Percentiles rank a stretch among this genome's conserved stretches.
These are phyloP conservation scores for Oryza glumipatula DNA, from an alignment of 176 grass and related monocot species.

Conservation along the genomic window DNA sequence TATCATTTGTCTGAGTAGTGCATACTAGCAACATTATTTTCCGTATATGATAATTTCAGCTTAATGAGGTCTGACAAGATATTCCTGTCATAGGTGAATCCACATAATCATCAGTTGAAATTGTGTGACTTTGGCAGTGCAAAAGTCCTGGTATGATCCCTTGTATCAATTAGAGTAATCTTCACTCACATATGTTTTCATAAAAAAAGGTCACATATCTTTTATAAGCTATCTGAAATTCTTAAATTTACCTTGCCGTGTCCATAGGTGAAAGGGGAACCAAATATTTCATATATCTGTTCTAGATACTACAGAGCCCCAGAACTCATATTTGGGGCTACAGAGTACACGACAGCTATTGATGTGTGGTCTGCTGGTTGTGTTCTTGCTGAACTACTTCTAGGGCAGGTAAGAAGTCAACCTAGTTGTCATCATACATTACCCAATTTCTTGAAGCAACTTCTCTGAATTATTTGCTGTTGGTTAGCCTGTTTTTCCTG, in stretches of 20 bases:
- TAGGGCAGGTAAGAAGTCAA: constrained; percentile 68
- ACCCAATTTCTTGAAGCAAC: constrained; percentile 34
- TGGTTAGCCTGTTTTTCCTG: constrained; percentile 84
- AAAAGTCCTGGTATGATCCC: constrained; percentile 76
- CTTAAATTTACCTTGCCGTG: constrained; percentile 25
- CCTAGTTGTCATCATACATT: constrained; percentile 18
- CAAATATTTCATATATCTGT: constrained; percentile 95
- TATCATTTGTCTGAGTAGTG: constrained; percentile 28
- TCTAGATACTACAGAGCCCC: constrained; percentile 95
- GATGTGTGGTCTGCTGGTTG: constrained; percentile 93
- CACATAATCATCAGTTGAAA: constrained; percentile 84
- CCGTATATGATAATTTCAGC: neutral
- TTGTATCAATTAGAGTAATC: constrained; percentile 27
- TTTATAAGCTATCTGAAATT: constrained; percentile 25
- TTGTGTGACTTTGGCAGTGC: constrained; percentile 86
- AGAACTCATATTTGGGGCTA: constrained; percentile 91
- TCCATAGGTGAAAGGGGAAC: constrained; percentile 78
- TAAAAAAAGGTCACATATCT: neutral
- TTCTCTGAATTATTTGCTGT: constrained; percentile 41
- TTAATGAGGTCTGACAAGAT: constrained; percentile 27
- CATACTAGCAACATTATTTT: neutral
- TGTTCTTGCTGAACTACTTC: constrained; percentile 84
- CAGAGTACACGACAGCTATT: constrained; percentile 86
- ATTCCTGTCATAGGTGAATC: constrained; percentile 73
- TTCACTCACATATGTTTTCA: neutral